phyloP scores from a whole-genome alignment of 495 filamentous ascomycete species.

The Penicillium longicatenatum region DNA sequence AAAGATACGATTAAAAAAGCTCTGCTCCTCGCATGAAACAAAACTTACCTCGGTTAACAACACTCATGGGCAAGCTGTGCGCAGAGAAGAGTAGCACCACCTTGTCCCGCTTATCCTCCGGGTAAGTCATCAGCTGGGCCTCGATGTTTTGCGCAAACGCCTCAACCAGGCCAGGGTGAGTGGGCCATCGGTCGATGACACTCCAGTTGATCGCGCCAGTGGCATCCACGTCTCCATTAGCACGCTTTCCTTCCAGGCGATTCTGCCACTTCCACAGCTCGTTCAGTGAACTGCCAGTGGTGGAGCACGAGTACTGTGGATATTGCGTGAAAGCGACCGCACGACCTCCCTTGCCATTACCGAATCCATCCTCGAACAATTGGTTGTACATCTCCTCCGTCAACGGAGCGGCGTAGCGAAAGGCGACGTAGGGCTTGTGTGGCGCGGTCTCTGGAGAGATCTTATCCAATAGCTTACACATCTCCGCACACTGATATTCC shows the following conservation, averaged over 20 bases:
- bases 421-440: conserved; percentile 98
- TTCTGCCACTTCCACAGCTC: conserved; percentile 97
- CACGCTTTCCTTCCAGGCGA: conserved; percentile 77
- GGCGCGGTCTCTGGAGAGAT: conserved; percentile 91
- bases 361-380: conserved; percentile 86
- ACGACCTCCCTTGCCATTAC: conserved; percentile 78
- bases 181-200: conserved; percentile 97
- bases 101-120: conserved; percentile 69
- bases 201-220: conserved; percentile 86
- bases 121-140: conserved; percentile 77
- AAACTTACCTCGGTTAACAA: conserved; percentile 80
- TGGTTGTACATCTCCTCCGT: conserved; percentile 89
- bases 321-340: conserved; percentile 99
- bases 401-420: conserved; percentile 90
- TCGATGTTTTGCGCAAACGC: conserved; percentile 92
- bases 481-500: conserved; percentile 85
- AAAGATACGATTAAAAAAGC: conserved; percentile 19
- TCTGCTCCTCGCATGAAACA: not conserved
- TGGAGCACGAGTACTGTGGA: conserved; percentile 98
- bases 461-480: conserved; percentile 93
- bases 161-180: conserved; percentile 85
- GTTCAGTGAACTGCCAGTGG: conserved; percentile 93
- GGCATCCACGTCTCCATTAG: conserved; percentile 47
- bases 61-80: conserved; percentile 94
- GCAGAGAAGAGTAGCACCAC: conserved; percentile 93